Evolutionary conservation across 2,329 filamentous ascomycete species (phyloP), one percentile per base, ranked within the genome.

Genomic region (Colletotrichum navitas): DNA sequence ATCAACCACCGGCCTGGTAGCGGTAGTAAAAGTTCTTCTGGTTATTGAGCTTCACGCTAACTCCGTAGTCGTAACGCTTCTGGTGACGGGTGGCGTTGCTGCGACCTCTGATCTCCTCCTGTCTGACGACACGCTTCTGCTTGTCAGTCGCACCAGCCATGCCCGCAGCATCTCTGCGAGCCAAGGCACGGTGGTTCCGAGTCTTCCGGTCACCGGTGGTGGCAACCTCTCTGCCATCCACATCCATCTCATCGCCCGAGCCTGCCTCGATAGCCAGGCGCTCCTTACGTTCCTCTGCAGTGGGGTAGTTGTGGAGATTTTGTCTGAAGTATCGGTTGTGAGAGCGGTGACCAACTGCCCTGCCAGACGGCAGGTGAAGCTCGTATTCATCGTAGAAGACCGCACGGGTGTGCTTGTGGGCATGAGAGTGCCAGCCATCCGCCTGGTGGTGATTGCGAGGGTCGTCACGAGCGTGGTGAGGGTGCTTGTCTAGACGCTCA

Each of bases 341-440:
- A 10, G 94, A 96, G 59, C 96, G 90, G 80, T 99, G 96, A 49
- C 96, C 96, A 47, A 97, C 94, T 10, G 93, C 93, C 73, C 93
- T 92, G 64, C 96, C 96, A 5, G 93, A 94, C 1, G 96, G 96
- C 16, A 99, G 89, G 78, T 99, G 94, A 64, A 99, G 88, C 81
- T 98, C 96, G 77, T 94, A 95, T 55, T 99, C 96, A 76, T 97
- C 94, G 78, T 97, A 91, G 80, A 97, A 97, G 29, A 94, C 93
- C 47, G 94, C 91, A 73, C 92, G 89, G 5, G 89, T 81, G 75
- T 91, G 89, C 75, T 93, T 92, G 82, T 97, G 92, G 1, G 93
- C 92, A 79, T 94, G 93, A 3, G 93, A 95, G 80, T 97, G 93
- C 85, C 89, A 95, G 64, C 93, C 93, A 78, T 95, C 92, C 62